These are phyloP conservation scores for Sugiyamaella smithiae DNA, from an alignment of 805 yeast species.

Conservation along the genomic window DNA sequence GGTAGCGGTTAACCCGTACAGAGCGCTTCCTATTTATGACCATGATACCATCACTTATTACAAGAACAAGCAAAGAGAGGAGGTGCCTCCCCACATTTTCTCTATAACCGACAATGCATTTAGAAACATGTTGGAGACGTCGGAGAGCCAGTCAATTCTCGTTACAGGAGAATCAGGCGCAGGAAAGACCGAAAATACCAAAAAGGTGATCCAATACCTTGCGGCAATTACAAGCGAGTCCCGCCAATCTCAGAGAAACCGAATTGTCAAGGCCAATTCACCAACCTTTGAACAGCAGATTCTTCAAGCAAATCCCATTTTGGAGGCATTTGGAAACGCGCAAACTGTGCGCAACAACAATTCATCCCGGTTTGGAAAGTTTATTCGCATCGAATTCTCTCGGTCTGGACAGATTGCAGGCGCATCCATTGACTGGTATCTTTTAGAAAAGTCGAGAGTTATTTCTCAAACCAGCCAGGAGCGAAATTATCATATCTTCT, in stretches of 20 bases:
- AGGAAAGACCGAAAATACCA: slow-evolving; percentile 97
- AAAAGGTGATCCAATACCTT: slow-evolving; percentile 87
- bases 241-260: slow-evolving; percentile 15
- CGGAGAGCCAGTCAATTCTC: slow-evolving; percentile 79
- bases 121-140: slow-evolving; percentile 64
- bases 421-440: slow-evolving; percentile 92
- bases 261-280: slow-evolving; percentile 26
- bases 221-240: slow-evolving; percentile 62
- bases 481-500: slow-evolving; percentile 91
- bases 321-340: slow-evolving; percentile 96
- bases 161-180: slow-evolving; percentile 99
- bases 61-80: slow-evolving; percentile 45
- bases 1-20: slow-evolving; percentile 94
- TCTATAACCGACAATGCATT: slow-evolving; percentile 87
- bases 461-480: slow-evolving; percentile 70
- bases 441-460: slow-evolving; percentile 91
- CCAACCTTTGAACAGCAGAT: slow-evolving; percentile 76
- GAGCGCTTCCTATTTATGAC: slow-evolving; percentile 66
- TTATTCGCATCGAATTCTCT: slow-evolving; percentile 79
- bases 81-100: slow-evolving; percentile 74
- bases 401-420: slow-evolving; percentile 66
- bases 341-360: slow-evolving; percentile 92
- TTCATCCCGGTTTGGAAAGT: slow-evolving; percentile 95
- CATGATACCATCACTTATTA: slow-evolving; percentile 54
- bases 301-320: slow-evolving; percentile 88